These are phyloP conservation scores for Auriscalpium vulgare DNA, from an alignment of 768 basidiomycete genomes.

Conservation along the genomic window DNA sequence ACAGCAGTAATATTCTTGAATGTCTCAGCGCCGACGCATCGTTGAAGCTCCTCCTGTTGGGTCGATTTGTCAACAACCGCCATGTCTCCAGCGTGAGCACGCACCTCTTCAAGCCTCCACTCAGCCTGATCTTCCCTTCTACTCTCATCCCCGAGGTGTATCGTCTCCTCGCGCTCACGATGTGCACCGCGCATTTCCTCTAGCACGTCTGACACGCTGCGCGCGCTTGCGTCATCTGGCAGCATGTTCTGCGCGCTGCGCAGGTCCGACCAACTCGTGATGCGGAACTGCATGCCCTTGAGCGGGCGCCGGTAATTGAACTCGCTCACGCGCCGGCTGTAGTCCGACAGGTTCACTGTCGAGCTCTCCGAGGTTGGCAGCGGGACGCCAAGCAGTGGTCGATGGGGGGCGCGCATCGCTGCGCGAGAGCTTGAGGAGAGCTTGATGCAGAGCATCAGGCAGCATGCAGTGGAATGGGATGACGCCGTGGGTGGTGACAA, in stretches of 20 bases:
- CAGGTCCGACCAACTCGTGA: conserved; percentile 51
- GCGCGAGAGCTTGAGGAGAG: too few species aligned
- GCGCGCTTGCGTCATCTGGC: too few species aligned
- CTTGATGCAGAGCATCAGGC: too few species aligned
- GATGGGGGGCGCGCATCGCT: too few species aligned
- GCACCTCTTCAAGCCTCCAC: neutral
- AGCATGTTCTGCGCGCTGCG: conserved; percentile 35
- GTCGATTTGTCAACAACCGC: too few species aligned
- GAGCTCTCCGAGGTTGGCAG: conserved; percentile 7
- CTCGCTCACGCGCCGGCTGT: conserved; percentile 25
- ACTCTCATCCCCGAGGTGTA: too few species aligned
- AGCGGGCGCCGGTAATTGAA: conserved; percentile 35
- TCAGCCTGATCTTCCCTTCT: too few species aligned
- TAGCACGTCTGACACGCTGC: too few species aligned
- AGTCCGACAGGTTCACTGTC: conserved; percentile 22
- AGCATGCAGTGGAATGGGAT: too few species aligned
- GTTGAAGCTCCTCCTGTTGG: conserved; percentile 66
- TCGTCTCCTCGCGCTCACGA: conserved; percentile 1
- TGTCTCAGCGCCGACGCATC: conserved; percentile 42
- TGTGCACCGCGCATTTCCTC: too few species aligned
- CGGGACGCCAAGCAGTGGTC: conserved; percentile 1
- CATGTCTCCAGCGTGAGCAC: too few species aligned
- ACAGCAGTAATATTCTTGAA: conserved; percentile 41
- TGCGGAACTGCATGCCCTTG: conserved; percentile 29
- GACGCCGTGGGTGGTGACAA: too few species aligned